phyloP scores from a whole-genome alignment of 2,329 filamentous ascomycete genomes.

The Phaeosphaeriaceae sp. region DNA sequence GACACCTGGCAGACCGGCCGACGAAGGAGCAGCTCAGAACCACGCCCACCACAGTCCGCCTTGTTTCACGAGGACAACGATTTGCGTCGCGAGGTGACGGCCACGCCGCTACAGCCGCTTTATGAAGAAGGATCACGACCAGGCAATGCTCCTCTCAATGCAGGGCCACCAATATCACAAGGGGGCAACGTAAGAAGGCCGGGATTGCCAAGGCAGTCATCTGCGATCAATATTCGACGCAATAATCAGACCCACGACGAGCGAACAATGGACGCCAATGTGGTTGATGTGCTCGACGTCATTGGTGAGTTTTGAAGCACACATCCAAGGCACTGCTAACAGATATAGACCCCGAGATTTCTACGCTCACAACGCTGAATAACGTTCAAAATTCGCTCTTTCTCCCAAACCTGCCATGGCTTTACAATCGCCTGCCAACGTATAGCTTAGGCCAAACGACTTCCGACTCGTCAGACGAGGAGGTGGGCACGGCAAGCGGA shows the following conservation, averaged over 20 bases:
- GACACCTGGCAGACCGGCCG: conserved; percentile 28
- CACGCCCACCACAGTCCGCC: conserved; percentile 33
- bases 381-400: conserved; percentile 95
- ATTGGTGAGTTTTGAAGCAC: conserved; percentile 60
- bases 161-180: conserved; percentile 22
- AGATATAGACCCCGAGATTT: conserved; percentile 75
- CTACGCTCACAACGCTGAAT: conserved; percentile 80
- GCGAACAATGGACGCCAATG: conserved; percentile 55
- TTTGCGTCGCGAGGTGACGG: conserved; percentile 35
- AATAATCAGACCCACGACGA: conserved; percentile 39
- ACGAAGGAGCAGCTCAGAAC: conserved; percentile 42
- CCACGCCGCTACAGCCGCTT: conserved; percentile 39
- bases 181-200: conserved; percentile 21
- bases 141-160: background rate
- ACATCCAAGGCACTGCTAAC: conserved; percentile 37
- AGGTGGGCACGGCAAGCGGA: conserved; percentile 19
- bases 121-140: conserved; percentile 33
- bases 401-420: conserved; percentile 75
- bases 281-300: conserved; percentile 72
- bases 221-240: conserved; percentile 36
- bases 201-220: conserved; percentile 27
- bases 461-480: conserved; percentile 39
- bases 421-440: conserved; percentile 77
- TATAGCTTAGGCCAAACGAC: conserved; percentile 69
- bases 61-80: conserved; percentile 32